Evolutionary conservation across 441 rosid genomes (phyloP).

Genomic region (Arabidopsis hybrid): DNA sequence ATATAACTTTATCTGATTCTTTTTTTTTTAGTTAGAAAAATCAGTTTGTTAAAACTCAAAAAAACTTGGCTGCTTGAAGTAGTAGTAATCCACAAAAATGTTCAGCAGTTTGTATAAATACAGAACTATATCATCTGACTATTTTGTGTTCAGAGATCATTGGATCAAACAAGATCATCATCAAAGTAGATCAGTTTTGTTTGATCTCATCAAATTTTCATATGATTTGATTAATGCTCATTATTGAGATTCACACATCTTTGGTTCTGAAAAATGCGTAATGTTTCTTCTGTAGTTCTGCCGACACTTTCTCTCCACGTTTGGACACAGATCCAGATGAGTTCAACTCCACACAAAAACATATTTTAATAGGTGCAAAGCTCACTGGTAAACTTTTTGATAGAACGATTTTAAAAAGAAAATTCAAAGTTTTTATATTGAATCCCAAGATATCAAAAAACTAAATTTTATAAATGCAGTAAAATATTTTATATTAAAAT

Average conservation of each 20-base stretch:
- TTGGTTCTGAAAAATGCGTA: slow-evolving; percentile 18
- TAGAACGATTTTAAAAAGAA: too few relatives aligned
- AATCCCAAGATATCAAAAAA: too few relatives aligned
- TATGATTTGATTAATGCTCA: slow-evolving; percentile 17
- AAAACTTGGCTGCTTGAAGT: slow-evolving; percentile 34
- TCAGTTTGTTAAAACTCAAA: slow-evolving; percentile 17
- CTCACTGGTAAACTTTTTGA: too few relatives aligned
- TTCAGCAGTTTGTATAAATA: slow-evolving; percentile 46
- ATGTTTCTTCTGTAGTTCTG: slow-evolving; percentile 27
- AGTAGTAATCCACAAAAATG: slow-evolving; percentile 17
- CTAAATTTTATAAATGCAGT: too few relatives aligned
- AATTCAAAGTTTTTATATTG: too few relatives aligned
- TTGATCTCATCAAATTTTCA: slow-evolving; percentile 18
- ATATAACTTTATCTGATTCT: slow-evolving; percentile 21
- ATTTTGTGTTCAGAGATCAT: not conserved
- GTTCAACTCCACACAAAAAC: slow-evolving; percentile 12
- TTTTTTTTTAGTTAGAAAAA: slow-evolving; percentile 22
- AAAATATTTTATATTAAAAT: too few relatives aligned
- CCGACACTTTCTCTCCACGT: slow-evolving; percentile 35
- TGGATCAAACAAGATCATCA: slow-evolving; percentile 13
- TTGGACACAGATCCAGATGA: slow-evolving; percentile 23
- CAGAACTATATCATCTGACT: slow-evolving; percentile 34
- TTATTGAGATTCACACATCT: slow-evolving; percentile 37
- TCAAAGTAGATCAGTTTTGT: not conserved
- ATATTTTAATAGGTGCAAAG: not conserved